phyloP scores from a whole-genome alignment of 495 filamentous ascomycete genomes.

The Xylaria sp. region DNA sequence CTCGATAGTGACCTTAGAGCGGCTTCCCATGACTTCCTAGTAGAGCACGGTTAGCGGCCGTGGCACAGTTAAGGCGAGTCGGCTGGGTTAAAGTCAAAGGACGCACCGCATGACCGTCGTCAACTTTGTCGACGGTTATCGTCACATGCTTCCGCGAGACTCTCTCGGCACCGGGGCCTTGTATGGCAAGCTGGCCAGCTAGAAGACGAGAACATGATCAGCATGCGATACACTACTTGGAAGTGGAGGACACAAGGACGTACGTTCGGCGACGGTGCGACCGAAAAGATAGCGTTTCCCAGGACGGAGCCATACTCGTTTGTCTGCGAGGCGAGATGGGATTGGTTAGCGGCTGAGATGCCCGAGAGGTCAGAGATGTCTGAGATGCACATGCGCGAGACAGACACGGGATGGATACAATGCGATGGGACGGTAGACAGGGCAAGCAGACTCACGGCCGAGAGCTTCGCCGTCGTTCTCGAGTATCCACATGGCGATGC shows the following conservation, averaged over 20 bases:
- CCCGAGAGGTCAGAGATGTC: too few relatives aligned
- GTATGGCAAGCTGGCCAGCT: slow-evolving; percentile 67
- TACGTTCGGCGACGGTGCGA: slow-evolving; percentile 62
- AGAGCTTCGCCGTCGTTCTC: slow-evolving; percentile 62
- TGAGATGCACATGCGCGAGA: too few relatives aligned
- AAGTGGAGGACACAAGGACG: slow-evolving; percentile 27
- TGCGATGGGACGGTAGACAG: slow-evolving; percentile 1
- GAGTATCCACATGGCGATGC: slow-evolving; percentile 72
- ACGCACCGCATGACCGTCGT: slow-evolving; percentile 73
- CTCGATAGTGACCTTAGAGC: slow-evolving; percentile 68
- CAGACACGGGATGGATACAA: not conserved
- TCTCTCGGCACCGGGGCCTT: slow-evolving; percentile 60
- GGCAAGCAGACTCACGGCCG: slow-evolving; percentile 50
- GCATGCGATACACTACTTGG: slow-evolving; percentile 14
- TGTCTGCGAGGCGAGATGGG: slow-evolving; percentile 53
- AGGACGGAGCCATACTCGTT: slow-evolving; percentile 80
- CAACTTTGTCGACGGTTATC: slow-evolving; percentile 71
- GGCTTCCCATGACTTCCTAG: slow-evolving; percentile 64
- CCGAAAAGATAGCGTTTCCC: slow-evolving; percentile 84
- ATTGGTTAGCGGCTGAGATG: slow-evolving; percentile 11
- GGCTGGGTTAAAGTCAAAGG: not conserved
- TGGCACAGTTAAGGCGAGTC: not conserved
- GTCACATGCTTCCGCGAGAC: slow-evolving; percentile 92
- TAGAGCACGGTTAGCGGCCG: slow-evolving; percentile 27
- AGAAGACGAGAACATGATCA: slow-evolving; percentile 28